A percentile compares a stretch with the other conserved stretches of the same genome.
Evolutionary conservation across 73 alveolate genomes (phyloP).

Genomic region (Tetrahymena thermophila): DNA sequence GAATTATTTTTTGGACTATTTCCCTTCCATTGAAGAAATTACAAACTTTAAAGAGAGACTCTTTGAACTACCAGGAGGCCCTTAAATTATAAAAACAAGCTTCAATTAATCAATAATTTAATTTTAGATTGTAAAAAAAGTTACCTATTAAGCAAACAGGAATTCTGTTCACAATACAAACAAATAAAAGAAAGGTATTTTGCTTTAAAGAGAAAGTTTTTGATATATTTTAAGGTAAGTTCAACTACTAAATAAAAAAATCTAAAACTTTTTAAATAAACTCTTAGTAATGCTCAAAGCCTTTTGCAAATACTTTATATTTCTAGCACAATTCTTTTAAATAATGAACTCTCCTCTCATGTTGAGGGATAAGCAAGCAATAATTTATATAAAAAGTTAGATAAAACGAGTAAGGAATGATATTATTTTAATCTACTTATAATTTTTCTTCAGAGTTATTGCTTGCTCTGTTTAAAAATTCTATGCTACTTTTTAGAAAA

Average conservation of each 20-base stretch:
- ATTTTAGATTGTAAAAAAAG: not conserved
- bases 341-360: not conserved
- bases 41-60: conserved; percentile 52
- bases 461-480: not conserved
- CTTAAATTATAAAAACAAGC: not conserved
- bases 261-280: not conserved
- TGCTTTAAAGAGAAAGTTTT: not conserved
- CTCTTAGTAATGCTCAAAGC: not conserved
- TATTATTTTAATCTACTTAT: not conserved
- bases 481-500: not conserved
- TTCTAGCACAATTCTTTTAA: not conserved
- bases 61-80: conserved; percentile 66
- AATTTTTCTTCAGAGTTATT: not conserved
- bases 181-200: not conserved
- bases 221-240: not conserved
- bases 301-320: not conserved
- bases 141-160: not conserved
- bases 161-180: not conserved
- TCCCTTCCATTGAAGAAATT: conserved; percentile 23
- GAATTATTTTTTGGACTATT: not conserved
- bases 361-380: not conserved
- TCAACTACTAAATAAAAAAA: not conserved
- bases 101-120: not conserved
- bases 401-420: not conserved
- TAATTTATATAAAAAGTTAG: not conserved